Base-by-base conservation (phyloP, 2,329 filamentous ascomycete genomes). In the Alternaria consortialis region DNA sequence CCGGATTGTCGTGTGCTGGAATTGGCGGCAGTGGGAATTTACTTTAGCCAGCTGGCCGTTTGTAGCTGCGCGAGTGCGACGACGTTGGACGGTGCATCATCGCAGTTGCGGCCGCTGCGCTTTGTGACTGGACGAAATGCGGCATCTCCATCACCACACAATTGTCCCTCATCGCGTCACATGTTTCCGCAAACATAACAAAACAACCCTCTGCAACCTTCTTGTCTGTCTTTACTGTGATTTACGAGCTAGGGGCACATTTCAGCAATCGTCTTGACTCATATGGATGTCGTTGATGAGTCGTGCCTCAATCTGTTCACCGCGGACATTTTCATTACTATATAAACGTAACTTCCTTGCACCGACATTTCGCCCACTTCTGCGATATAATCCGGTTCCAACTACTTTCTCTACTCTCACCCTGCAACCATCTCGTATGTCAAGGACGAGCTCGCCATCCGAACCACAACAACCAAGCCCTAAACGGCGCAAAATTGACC, bases 401-500 rank as follows among this genome's bases (percentile, higher is more conserved):
- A 53, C n/a, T 40, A 29, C n/a, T 40, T 40, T 25, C 23, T 39
- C 50, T 8, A 8, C 59, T 54, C 31, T 58, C 57, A 52, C 32
- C n/a, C 15, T 56, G 37, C 40, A 52, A 43, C 50, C 54, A 51
- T 63, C 64, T 65, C 73, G 73, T 63, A 79, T 79, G 77, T 74
- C 73, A 65, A 72, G 63, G 36, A 54, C 51, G 58, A 48, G 50
- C 46, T 61, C 67, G 32, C 59, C 69, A 34, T 64, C 71, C 39
- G 50, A 63, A 20, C 52, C 58, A 55, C 71, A 74, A 63, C 62
- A 74, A 63, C 74, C 65, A 29, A 66, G 63, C 55, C 58, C 70
- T 47, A 80, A 79, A 70, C 67, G 76, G 64, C 69, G 72, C 51
- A 77, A 68, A 65, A 64, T 69, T 53, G 70, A 63, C 32, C 36